Evolutionary conservation across 2,329 filamentous ascomycete species (phyloP).

Genomic region (Arthrobotrys iridis): DNA sequence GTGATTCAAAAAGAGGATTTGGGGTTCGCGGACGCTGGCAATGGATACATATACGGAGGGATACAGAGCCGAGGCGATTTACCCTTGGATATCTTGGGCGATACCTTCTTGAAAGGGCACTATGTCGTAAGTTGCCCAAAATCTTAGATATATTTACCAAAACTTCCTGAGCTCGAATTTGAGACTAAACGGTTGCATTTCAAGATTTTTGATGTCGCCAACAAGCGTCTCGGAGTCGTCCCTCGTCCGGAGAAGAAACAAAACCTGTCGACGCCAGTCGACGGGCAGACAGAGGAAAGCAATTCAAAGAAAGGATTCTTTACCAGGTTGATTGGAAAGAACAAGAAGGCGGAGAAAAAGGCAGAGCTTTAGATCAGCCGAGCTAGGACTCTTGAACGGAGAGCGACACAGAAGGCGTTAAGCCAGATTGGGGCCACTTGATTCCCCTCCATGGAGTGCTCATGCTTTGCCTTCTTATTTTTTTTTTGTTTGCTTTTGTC

Average conservation of each 20-base stretch:
- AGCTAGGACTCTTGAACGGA: slow-evolving; percentile 26
- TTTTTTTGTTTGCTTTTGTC: not conserved
- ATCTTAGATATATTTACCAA: no score
- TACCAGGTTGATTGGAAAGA: slow-evolving; percentile 26
- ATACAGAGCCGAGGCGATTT: slow-evolving; percentile 72
- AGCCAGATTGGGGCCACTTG: slow-evolving; percentile 18
- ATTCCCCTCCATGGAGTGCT: not conserved
- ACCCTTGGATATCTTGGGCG: slow-evolving; percentile 72
- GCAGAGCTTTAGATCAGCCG: slow-evolving; percentile 44
- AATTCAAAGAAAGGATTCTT: slow-evolving; percentile 14
- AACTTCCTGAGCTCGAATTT: no score
- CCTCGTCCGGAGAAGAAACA: slow-evolving; percentile 65
- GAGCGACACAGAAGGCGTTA: slow-evolving; percentile 13
- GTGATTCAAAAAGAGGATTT: slow-evolving; percentile 72
- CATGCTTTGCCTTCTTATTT: not conserved
- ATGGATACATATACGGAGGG: slow-evolving; percentile 71
- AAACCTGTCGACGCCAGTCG: slow-evolving; percentile 26
- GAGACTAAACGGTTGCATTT: no score
- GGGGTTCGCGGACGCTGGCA: slow-evolving; percentile 68
- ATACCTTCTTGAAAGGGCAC: slow-evolving; percentile 72
- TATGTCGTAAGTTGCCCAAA: slow-evolving; percentile 72
- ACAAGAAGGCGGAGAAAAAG: slow-evolving; percentile 48
- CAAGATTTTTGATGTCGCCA: slow-evolving; percentile 73
- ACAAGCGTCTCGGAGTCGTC: slow-evolving; percentile 70
- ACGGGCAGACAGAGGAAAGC: slow-evolving; percentile 16